These are phyloP conservation scores for Maudiozyma saulgeensis DNA, from an alignment of 805 yeast genomes.

Conservation along the genomic window DNA sequence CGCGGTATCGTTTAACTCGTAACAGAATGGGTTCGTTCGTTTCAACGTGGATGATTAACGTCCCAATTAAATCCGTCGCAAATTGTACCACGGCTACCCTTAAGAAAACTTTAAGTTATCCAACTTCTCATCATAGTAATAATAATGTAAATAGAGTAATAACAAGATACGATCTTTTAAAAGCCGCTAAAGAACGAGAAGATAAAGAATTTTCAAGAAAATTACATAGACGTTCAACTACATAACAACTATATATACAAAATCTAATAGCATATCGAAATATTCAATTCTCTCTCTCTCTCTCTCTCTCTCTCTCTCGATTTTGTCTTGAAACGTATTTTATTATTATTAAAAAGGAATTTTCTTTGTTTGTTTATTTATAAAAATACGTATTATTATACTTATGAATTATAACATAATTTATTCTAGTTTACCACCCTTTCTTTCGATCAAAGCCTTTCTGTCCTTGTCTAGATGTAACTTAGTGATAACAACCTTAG, in stretches of 20 bases:
- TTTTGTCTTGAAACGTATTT: no score
- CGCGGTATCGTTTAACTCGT: background rate
- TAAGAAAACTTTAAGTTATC: background rate
- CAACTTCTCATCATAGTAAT: slow-evolving; percentile 5
- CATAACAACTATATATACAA: background rate
- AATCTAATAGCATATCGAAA: background rate
- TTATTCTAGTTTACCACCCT: slow-evolving; percentile 95
- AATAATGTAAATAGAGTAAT: slow-evolving; percentile 6
- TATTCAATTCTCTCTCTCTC: no score
- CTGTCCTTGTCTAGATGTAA: slow-evolving; percentile 97
- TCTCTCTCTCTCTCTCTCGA: no score
- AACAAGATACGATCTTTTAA: slow-evolving; percentile 17
- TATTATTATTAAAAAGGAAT: background rate
- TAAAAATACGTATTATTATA: background rate
- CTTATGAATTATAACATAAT: slow-evolving; percentile 16
- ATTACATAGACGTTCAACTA: background rate
- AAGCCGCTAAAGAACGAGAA: slow-evolving; percentile 11
- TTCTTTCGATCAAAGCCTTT: slow-evolving; percentile 92
- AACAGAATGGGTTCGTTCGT: background rate
- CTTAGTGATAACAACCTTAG: slow-evolving; percentile 97
- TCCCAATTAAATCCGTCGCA: slow-evolving; percentile 1
- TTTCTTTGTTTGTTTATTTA: background rate
- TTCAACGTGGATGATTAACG: background rate
- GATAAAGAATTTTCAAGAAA: background rate
- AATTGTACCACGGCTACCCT: background rate